phyloP scores from a whole-genome alignment of 2,329 filamentous ascomycete species.

The Penicillium decumbens region DNA sequence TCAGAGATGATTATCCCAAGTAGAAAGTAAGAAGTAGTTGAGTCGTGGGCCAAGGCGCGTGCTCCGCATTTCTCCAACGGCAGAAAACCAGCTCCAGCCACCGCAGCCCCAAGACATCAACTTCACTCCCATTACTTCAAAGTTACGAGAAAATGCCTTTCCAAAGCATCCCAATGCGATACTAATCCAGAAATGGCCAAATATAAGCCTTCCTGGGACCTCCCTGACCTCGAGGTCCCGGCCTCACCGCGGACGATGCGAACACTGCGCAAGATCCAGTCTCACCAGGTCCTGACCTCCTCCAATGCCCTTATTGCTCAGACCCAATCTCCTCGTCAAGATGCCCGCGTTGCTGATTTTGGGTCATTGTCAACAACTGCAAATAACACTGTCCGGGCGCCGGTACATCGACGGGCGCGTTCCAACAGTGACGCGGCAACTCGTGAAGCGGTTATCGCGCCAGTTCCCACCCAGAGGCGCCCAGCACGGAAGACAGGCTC shows the following conservation, averaged over 20 bases:
- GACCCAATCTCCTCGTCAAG: slow-evolving; percentile 27
- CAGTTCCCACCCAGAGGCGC: slow-evolving; percentile 28
- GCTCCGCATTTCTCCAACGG: slow-evolving; percentile 22
- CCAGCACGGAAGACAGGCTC: slow-evolving; percentile 43
- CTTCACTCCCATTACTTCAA: background rate
- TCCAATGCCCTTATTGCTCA: slow-evolving; percentile 61
- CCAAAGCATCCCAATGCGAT: slow-evolving; percentile 7
- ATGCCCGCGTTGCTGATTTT: slow-evolving; percentile 16
- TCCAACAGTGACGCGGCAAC: slow-evolving; percentile 68
- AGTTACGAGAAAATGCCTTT: slow-evolving; percentile 4
- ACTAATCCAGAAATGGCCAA: slow-evolving; percentile 21
- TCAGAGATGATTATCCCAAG: background rate
- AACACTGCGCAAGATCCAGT: slow-evolving; percentile 68
- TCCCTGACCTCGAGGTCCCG: slow-evolving; percentile 29
- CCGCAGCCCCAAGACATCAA: slow-evolving; percentile 1
- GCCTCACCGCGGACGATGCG: slow-evolving; percentile 63
- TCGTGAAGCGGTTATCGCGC: slow-evolving; percentile 27
- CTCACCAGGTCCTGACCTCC: slow-evolving; percentile 62
- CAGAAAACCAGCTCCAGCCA: slow-evolving; percentile 25
- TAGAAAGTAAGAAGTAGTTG: background rate
- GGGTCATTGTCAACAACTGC: slow-evolving; percentile 27
- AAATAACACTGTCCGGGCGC: slow-evolving; percentile 25
- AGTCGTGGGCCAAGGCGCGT: background rate
- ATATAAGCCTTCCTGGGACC: slow-evolving; percentile 22
- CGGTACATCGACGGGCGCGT: slow-evolving; percentile 51